Conservation (phyloP, 2,329 filamentous ascomycete genomes). For the Cladosporium sp. region DNA sequence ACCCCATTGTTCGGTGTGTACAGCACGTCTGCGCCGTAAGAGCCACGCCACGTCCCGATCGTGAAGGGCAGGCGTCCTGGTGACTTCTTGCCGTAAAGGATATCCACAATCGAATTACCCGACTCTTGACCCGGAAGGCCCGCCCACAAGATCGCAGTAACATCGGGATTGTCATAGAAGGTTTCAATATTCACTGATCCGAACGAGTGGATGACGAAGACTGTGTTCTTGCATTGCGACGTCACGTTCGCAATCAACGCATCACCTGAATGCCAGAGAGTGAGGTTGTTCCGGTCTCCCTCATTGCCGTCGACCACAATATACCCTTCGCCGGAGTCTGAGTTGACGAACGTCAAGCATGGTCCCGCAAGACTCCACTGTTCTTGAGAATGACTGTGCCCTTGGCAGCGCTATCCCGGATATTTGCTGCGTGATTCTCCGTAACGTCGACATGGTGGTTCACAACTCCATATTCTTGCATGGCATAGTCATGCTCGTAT, state of each 20-base stretch:
- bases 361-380: constrained; percentile 51
- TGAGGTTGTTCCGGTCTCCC: constrained; percentile 42
- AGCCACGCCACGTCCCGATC: constrained; percentile 69
- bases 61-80: constrained; percentile 85
- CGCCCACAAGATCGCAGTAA: constrained; percentile 34
- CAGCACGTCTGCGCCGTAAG: constrained; percentile 74
- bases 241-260: constrained; percentile 34
- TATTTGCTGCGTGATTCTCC: constrained; percentile 62
- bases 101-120: constrained; percentile 72
- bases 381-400: constrained; percentile 76
- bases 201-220: constrained; percentile 35
- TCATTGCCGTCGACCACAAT: constrained; percentile 60
- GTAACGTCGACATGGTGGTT: constrained; percentile 46
- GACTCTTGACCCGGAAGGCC: constrained; percentile 33
- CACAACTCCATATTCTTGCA: constrained; percentile 46
- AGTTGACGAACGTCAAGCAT: constrained; percentile 37
- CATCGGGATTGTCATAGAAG: constrained; percentile 33
- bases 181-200: constrained; percentile 32
- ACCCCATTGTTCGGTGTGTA: constrained; percentile 67
- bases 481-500: constrained; percentile 61
- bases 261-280: constrained; percentile 54
- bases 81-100: constrained; percentile 76
- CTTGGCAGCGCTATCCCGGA: constrained; percentile 48
- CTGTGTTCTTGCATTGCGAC: constrained; percentile 33
- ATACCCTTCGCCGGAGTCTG: constrained; percentile 35